These are phyloP conservation scores for Plasmodium gonderi DNA, from an alignment of 169 alveolate genomes.

Conservation along the genomic window DNA sequence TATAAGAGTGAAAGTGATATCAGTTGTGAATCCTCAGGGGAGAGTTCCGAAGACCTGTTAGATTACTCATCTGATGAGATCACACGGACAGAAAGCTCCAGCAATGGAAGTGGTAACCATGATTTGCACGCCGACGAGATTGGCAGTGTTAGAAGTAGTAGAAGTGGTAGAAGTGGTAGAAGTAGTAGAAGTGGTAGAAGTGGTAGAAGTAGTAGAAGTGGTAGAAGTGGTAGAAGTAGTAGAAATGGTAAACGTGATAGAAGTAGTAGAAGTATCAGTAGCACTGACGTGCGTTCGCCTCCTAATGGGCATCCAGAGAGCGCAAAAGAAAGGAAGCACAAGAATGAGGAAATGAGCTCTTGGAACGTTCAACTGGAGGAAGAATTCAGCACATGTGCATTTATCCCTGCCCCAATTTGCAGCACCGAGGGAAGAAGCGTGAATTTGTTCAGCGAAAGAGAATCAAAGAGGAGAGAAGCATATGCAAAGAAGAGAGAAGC, in stretches of 20 bases:
- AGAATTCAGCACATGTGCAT: background rate
- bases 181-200: background rate
- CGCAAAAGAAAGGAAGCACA: too few species aligned
- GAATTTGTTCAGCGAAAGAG: background rate
- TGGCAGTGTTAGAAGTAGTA: background rate
- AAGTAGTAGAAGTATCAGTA: too few species aligned
- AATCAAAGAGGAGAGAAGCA: background rate
- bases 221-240: background rate
- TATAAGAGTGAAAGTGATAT: background rate
- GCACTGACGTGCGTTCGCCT: too few species aligned
- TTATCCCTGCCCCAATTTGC: background rate
- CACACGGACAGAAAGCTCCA: slow-evolving; percentile 45
- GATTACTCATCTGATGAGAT: slow-evolving; percentile 46
- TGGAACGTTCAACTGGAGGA: background rate
- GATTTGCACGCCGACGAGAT: background rate
- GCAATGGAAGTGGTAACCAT: slow-evolving; percentile 2
- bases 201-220: background rate
- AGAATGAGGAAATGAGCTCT: too few species aligned
- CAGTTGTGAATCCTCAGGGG: slow-evolving; percentile 2
- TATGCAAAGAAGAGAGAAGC: background rate
- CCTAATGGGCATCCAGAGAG: too few species aligned
- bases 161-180: background rate
- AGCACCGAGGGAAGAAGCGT: background rate
- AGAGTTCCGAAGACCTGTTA: slow-evolving; percentile 6
- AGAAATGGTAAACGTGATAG: background rate